Percentiles rank a stretch among this genome's conserved stretches.
These are phyloP conservation scores for Zalaria sp. DNA, from an alignment of 2,329 filamentous ascomycete genomes.

Conservation along the genomic window DNA sequence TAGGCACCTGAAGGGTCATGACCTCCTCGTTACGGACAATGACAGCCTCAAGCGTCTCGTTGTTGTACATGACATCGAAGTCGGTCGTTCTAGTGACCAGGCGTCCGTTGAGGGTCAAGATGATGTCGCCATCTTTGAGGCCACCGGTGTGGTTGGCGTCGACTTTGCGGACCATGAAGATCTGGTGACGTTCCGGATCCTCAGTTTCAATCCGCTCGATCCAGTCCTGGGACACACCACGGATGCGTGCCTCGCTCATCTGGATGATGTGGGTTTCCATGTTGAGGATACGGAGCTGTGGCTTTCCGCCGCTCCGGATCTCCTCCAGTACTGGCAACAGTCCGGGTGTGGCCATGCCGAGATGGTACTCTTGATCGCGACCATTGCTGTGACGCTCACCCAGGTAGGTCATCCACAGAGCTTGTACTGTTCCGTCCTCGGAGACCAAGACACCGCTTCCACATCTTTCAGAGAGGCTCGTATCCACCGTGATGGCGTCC, in stretches of 20 bases:
- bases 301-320: constrained; percentile 65
- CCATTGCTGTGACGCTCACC: constrained; percentile 71
- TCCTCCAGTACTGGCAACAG: constrained; percentile 78
- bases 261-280: constrained; percentile 91
- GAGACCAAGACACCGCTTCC: constrained; percentile 85
- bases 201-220: constrained; percentile 78
- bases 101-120: constrained; percentile 79
- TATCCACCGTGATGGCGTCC: constrained; percentile 94
- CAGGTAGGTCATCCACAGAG: constrained; percentile 91
- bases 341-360: constrained; percentile 79
- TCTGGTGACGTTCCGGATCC: constrained; percentile 84
- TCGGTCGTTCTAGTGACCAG: constrained; percentile 88
- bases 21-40: constrained; percentile 78
- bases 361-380: constrained; percentile 91
- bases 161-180: constrained; percentile 97
- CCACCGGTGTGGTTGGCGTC: constrained; percentile 48
- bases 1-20: constrained; percentile 62
- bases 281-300: constrained; percentile 77
- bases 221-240: constrained; percentile 95
- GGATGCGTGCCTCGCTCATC: constrained; percentile 92
- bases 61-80: constrained; percentile 90
- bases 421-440: constrained; percentile 83
- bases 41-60: constrained; percentile 67
- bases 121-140: constrained; percentile 79
- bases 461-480: constrained; percentile 77